Evolutionary conservation across 805 yeast genomes (phyloP).

Genomic region (Candida takata): DNA sequence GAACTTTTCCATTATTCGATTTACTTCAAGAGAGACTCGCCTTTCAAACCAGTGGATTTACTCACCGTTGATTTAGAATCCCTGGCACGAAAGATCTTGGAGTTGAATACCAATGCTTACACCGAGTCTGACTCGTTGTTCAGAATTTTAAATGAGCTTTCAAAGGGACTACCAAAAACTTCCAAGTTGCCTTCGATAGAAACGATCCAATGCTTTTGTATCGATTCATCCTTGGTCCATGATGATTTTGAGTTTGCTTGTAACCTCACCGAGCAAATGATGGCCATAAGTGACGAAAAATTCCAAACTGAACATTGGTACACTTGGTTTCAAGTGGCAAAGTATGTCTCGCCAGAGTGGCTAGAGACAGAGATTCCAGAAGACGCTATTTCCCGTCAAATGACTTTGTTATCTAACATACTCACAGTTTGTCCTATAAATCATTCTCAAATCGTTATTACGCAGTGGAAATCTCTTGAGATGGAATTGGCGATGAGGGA

Average conservation of each 20-base stretch:
- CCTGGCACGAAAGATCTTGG: slow-evolving; percentile 39
- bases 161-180: slow-evolving; percentile 25
- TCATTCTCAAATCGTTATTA: slow-evolving; percentile 47
- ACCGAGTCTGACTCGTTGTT: slow-evolving; percentile 35
- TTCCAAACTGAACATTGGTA: slow-evolving; percentile 44
- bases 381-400: slow-evolving; percentile 39
- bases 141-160: slow-evolving; percentile 34
- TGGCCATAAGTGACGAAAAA: slow-evolving; percentile 5
- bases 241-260: slow-evolving; percentile 54
- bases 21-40: slow-evolving; percentile 27
- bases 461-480: slow-evolving; percentile 56
- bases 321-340: slow-evolving; percentile 53
- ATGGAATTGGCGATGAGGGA: slow-evolving; percentile 28
- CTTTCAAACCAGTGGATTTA: slow-evolving; percentile 34
- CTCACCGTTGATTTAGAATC: slow-evolving; percentile 29
- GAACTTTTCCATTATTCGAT: slow-evolving; percentile 25
- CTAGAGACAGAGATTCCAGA: slow-evolving; percentile 30
- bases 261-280: slow-evolving; percentile 32
- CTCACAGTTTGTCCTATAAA: slow-evolving; percentile 46
- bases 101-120: slow-evolving; percentile 48
- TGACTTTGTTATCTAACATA: slow-evolving; percentile 45
- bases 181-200: slow-evolving; percentile 21
- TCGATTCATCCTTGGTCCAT: slow-evolving; percentile 60
- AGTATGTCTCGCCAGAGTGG: slow-evolving; percentile 38
- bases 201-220: slow-evolving; percentile 40